phyloP scores from a whole-genome alignment of 169 alveolate genomes.

The Eimeria necatrix region DNA sequence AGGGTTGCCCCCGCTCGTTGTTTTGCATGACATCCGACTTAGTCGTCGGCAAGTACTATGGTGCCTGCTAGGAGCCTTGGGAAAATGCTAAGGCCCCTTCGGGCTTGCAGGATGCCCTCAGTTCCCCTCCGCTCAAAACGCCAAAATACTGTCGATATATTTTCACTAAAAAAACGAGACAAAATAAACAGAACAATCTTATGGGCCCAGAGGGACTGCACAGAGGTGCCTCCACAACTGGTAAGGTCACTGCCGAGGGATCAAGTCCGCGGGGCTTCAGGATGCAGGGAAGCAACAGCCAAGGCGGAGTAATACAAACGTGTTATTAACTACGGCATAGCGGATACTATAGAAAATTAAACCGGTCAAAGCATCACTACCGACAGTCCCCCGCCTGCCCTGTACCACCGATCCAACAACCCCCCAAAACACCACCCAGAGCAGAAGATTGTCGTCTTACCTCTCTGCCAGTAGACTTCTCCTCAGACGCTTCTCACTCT shows the following conservation, averaged over 20 bases:
- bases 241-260: slow-evolving; percentile 31
- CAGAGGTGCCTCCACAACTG: neutral
- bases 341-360: neutral
- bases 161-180: neutral
- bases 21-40: slow-evolving; percentile 64
- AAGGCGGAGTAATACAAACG: neutral
- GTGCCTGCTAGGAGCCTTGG: neutral
- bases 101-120: slow-evolving; percentile 15
- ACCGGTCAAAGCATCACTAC: neutral
- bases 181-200: neutral
- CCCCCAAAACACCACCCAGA: slow-evolving; percentile 51
- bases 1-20: neutral
- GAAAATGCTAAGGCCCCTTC: slow-evolving; percentile 18
- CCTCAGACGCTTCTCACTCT: too few species aligned
- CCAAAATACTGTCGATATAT: neutral
- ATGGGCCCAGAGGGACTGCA: neutral
- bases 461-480: too few species aligned
- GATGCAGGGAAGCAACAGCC: neutral
- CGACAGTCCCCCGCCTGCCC: slow-evolving; percentile 29
- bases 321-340: neutral
- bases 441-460: neutral
- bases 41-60: neutral
- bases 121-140: neutral
- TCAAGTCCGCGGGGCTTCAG: neutral
- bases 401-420: slow-evolving; percentile 67